Conservation (phyloP, 176 grass and related monocot species). For the Saccharum spontaneum region DNA sequence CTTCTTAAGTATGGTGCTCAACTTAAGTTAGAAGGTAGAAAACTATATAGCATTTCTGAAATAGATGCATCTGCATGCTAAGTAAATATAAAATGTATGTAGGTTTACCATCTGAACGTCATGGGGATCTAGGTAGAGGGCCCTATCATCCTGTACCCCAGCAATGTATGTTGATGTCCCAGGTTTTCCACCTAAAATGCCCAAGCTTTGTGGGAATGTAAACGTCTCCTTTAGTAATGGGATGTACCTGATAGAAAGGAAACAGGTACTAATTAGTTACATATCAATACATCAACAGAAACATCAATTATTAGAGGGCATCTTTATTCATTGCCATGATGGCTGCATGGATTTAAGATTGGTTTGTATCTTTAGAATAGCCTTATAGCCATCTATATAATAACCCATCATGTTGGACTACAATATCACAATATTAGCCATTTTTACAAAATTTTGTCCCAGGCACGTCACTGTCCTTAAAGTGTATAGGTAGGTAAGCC, state of each 20-base stretch:
- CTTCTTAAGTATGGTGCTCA: background rate
- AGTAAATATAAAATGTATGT: background rate
- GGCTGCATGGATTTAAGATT: background rate
- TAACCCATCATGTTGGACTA: background rate
- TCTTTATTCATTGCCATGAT: background rate
- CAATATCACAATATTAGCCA: background rate
- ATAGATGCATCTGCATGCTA: background rate
- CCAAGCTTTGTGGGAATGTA: slow-evolving; percentile 94
- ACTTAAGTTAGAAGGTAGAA: background rate
- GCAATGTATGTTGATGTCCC: slow-evolving; percentile 93
- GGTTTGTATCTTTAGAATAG: background rate
- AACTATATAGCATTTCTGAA: background rate
- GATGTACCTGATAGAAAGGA: slow-evolving; percentile 66
- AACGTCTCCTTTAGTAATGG: slow-evolving; percentile 92
- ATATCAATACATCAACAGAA: slow-evolving; percentile 10
- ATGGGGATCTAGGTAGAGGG: slow-evolving; percentile 92
- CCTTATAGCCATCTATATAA: slow-evolving; percentile 21
- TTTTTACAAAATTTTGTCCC: background rate
- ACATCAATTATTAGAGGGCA: slow-evolving; percentile 10
- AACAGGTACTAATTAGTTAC: slow-evolving; percentile 5
- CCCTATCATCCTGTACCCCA: slow-evolving; percentile 93
- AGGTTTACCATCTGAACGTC: slow-evolving; percentile 74
- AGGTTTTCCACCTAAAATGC: slow-evolving; percentile 97
- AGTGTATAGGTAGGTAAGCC: background rate
- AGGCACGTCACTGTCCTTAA: background rate